phyloP scores from a whole-genome alignment of 176 grass and related monocot species.

The Calamus simplicifolius region DNA sequence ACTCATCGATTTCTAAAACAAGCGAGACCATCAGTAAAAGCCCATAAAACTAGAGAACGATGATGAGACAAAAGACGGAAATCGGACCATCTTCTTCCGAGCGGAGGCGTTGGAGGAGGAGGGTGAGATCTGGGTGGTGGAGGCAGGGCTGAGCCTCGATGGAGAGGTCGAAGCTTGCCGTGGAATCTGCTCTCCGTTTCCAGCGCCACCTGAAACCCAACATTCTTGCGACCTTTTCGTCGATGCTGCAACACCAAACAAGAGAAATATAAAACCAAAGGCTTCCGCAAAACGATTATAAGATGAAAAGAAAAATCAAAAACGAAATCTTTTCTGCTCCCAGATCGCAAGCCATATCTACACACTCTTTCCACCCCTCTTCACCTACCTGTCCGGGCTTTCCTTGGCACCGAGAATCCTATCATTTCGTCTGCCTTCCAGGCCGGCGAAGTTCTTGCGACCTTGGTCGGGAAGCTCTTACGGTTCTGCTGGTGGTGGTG shows the following conservation, averaged over 20 bases:
- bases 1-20: slow-evolving; percentile 47
- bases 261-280: background rate
- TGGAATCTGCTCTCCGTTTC: slow-evolving; percentile 47
- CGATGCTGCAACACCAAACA: slow-evolving; percentile 35
- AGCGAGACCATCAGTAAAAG: background rate
- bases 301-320: background rate
- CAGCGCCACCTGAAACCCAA: slow-evolving; percentile 27
- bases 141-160: slow-evolving; percentile 23
- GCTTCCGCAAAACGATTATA: too few relatives aligned
- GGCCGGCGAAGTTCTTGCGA: slow-evolving; percentile 21
- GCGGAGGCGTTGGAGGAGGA: slow-evolving; percentile 45
- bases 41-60: background rate
- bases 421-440: slow-evolving; percentile 97
- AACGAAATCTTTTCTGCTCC: too few relatives aligned
- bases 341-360: too few relatives aligned
- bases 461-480: slow-evolving; percentile 37
- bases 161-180: slow-evolving; percentile 45
- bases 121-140: slow-evolving; percentile 62
- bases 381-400: slow-evolving; percentile 69
- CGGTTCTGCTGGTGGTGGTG: slow-evolving; percentile 26
- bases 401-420: slow-evolving; percentile 82
- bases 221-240: slow-evolving; percentile 74
- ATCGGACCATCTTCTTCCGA: slow-evolving; percentile 69
- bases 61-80: background rate
- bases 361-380: background rate